These are phyloP conservation scores for Suillus tomentosus DNA, from an alignment of 768 basidiomycete genomes.

Conservation along the genomic window DNA sequence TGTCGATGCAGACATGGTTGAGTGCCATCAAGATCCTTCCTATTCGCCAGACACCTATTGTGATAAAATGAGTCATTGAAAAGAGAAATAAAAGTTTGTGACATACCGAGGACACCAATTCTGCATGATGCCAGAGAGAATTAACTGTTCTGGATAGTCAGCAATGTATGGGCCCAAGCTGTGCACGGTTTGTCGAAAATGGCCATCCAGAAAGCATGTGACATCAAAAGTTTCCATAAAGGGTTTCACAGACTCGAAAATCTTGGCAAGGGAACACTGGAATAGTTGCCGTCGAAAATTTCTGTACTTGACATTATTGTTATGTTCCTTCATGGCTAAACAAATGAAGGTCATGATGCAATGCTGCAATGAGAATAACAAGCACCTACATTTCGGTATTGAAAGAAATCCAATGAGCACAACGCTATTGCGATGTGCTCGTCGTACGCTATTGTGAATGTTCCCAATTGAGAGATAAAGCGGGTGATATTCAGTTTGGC, in stretches of 20 bases:
- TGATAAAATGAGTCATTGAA: neutral
- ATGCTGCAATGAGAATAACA: neutral
- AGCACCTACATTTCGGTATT: neutral
- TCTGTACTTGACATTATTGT: neutral
- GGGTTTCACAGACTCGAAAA: constrained; percentile 26
- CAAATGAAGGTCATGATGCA: neutral
- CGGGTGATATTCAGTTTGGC: neutral
- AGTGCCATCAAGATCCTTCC: neutral
- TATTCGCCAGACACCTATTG: neutral
- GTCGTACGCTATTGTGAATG: neutral
- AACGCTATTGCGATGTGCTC: neutral
- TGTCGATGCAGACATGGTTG: constrained; percentile 24
- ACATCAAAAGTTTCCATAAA: constrained; percentile 32
- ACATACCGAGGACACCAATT: constrained; percentile 39
- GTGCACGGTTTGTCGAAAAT: constrained; percentile 32
- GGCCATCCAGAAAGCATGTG: constrained; percentile 30
- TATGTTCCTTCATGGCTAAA: neutral
- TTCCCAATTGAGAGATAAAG: neutral
- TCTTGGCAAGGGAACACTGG: constrained; percentile 30
- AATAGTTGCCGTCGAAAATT: constrained; percentile 33
- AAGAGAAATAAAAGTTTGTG: neutral
- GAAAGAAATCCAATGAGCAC: neutral
- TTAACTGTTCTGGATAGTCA: constrained; percentile 42
- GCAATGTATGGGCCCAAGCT: constrained; percentile 41
- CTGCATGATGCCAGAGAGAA: constrained; percentile 35